Evolutionary conservation across 2,329 filamentous ascomycete species (phyloP), one percentile per base, ranked within the genome.

Genomic region (Ophiostoma ulmi): DNA sequence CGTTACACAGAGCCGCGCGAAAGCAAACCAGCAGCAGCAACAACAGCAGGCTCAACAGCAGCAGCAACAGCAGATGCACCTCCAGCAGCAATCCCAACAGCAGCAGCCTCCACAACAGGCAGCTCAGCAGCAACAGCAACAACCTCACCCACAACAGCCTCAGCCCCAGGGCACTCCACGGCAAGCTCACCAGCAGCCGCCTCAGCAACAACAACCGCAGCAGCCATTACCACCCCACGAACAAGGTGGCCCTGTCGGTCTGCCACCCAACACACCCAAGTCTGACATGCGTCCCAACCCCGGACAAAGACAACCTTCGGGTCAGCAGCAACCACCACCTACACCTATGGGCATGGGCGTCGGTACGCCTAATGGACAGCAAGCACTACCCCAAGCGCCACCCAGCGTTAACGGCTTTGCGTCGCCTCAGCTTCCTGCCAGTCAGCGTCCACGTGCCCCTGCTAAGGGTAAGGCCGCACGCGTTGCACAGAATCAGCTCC

Each of bases 1-100:
- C 1, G 91, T 86, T 82, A 77, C 85, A 75, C 87, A 87, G 73
- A 83, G 83, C 74, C 83, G 82, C 36, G 81, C 83, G 63, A 83
- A 84, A 75, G 83, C 85, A 77, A 81, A 84, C 69, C 84, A 87
- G 73, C 81, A 83, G 55, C 81, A 84, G 35, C 72, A 73, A 26
- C 69, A 26, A 2, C 72, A 71, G 41, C 72, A 70, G 17, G 68
- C 67, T 36, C 72, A 78, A 26, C 81, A 81, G 74, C 80, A 79
- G 73, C 79, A 79, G 72, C 83, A 84, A 68, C 77, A 79, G 52
- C 75, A 78, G 10, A 74, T 80, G 48, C 82, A 83, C 44, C 76
- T 82, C 11, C 78, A 80, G 14, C 81, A 81, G 26, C 76, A 78
- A 1, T 77, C 77, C 4, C 77, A 78, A 39, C 77, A 78, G 13